Evolutionary conservation across 169 alveolate species (phyloP).

Genomic region (Perkinsus marinus): DNA sequence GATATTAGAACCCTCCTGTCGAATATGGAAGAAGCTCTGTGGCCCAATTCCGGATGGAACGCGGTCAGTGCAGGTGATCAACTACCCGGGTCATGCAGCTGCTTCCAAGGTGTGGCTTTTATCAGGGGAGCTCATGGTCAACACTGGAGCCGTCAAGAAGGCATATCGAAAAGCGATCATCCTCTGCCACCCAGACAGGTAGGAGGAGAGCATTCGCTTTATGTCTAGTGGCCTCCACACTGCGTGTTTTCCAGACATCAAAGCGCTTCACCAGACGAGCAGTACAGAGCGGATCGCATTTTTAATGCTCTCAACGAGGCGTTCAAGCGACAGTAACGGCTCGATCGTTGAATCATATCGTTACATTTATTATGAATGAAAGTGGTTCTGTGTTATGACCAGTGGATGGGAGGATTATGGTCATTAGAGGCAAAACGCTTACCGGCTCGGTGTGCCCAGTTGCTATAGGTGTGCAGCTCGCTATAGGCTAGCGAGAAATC

Average conservation of each 20-base stretch:
- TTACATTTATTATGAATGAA: background rate
- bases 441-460: too few relatives aligned
- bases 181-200: conserved; percentile 43
- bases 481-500: too few relatives aligned
- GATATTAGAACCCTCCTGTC: background rate
- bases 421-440: too few relatives aligned
- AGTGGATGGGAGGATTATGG: background rate
- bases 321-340: background rate
- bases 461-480: too few relatives aligned
- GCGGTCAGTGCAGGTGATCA: background rate
- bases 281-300: background rate
- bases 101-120: too few relatives aligned
- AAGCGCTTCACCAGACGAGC: background rate
- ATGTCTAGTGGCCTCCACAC: background rate
- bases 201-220: background rate
- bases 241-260: background rate
- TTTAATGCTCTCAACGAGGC: background rate
- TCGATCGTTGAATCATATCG: background rate
- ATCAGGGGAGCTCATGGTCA: conserved; percentile 15
- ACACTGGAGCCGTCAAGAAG: conserved; percentile 31
- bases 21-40: background rate
- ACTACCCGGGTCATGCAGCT: too few relatives aligned
- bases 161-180: conserved; percentile 37
- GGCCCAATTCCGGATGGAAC: background rate
- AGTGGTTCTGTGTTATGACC: background rate